Conservation (phyloP, 129 eudicot species). For the Kitagawia praeruptora region DNA sequence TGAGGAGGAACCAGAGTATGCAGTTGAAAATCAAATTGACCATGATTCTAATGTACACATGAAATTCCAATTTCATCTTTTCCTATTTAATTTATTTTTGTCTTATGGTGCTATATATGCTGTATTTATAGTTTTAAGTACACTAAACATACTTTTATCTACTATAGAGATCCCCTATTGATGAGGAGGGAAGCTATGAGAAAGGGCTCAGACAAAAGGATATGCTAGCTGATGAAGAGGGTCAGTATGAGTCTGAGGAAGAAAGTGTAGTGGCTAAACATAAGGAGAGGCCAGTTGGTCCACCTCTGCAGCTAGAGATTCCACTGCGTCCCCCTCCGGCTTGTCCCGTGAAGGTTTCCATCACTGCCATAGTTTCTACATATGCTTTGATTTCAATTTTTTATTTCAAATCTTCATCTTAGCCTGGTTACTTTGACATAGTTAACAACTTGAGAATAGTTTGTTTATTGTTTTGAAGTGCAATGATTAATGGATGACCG, state of each 20-base stretch:
- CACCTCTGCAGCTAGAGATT: slow-evolving; percentile 87
- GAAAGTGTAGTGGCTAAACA: slow-evolving; percentile 49
- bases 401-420: neutral
- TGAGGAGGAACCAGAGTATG: slow-evolving; percentile 78
- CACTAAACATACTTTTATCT: slow-evolving; percentile 6
- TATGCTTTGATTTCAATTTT: neutral
- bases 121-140: slow-evolving; percentile 9
- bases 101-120: neutral
- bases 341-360: slow-evolving; percentile 55
- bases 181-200: slow-evolving; percentile 69
- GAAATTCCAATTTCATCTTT: neutral
- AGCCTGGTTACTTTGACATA: neutral
- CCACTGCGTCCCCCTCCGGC: slow-evolving; percentile 91
- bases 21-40: slow-evolving; percentile 52
- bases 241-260: slow-evolving; percentile 77
- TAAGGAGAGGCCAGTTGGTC: slow-evolving; percentile 94
- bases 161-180: slow-evolving; percentile 71
- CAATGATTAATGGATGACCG: neutral
- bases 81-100: neutral
- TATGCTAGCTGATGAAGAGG: slow-evolving; percentile 92
- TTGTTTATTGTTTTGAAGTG: neutral
- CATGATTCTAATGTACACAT: slow-evolving; percentile 65
- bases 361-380: neutral
- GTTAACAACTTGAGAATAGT: neutral
- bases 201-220: slow-evolving; percentile 82